Percentiles rank a stretch among this genome's conserved stretches.
Evolutionary conservation across 306 rosid genomes (phyloP).

Genomic region (Morella rubra): DNA sequence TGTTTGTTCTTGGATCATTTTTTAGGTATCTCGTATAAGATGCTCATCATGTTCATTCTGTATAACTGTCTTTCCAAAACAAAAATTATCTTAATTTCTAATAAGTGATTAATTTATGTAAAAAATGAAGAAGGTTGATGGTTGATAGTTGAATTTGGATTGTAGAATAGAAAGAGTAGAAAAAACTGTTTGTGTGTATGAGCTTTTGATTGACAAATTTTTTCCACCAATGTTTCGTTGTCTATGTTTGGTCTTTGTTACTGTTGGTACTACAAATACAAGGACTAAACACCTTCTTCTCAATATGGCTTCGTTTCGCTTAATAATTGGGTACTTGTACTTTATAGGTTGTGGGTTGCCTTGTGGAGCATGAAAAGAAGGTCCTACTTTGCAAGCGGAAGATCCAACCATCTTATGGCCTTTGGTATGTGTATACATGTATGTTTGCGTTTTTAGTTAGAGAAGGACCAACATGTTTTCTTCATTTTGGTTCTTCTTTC

Average conservation of each 20-base stretch:
- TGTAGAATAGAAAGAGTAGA: background rate
- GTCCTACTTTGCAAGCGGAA: conserved; percentile 97
- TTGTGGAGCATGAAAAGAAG: conserved; percentile 72
- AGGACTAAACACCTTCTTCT: conserved; percentile 31
- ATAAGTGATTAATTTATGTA: background rate
- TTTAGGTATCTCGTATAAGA: background rate
- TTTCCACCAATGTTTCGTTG: conserved; percentile 1
- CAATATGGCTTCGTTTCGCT: conserved; percentile 24
- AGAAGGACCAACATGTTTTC: conserved; percentile 12
- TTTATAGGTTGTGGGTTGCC: conserved; percentile 91
- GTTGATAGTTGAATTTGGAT: background rate
- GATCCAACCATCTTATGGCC: conserved; percentile 91
- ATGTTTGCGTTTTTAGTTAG: background rate
- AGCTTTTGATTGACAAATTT: conserved; percentile 17
- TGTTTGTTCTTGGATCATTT: background rate
- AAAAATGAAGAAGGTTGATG: background rate
- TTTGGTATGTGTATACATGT: conserved; percentile 61
- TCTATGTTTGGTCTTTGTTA: conserved; percentile 16
- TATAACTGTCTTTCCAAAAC: background rate
- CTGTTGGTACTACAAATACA: background rate
- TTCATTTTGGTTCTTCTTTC: conserved; percentile 20
- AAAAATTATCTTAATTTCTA: background rate
- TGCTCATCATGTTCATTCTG: background rate
- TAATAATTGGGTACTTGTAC: conserved; percentile 22
- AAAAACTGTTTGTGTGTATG: background rate